Base-by-base conservation (phyloP, 495 filamentous ascomycete species). In the Letharia lupina region DNA sequence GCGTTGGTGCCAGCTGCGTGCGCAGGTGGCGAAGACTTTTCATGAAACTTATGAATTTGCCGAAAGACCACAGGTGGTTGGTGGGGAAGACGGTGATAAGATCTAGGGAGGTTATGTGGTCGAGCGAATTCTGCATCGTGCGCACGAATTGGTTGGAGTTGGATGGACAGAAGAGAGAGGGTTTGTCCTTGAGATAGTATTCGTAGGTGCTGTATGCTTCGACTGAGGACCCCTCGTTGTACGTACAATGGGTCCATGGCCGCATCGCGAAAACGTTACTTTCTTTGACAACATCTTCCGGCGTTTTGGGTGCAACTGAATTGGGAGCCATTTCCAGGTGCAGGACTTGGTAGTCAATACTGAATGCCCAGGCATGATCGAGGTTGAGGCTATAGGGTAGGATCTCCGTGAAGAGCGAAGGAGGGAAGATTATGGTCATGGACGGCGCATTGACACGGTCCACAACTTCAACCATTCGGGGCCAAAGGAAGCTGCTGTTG, bases 161-260 rank as follows among this genome's bases (percentile, higher is more conserved):
- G 6, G 15, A 20, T 18, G n/a, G 9, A 11, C n/a, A 33, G 12
- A 68, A 35, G 3, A 44, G 31, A 2, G 57, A 65, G 16, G 67
- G 67, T 1, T 31, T 28, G 12, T 42, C 18, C 40, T 59, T 63
- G 16, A 57, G 23, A 16, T 47, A 68, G 35, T 68, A 65, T 4
- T 65, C 62, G 10, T 68, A 65, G 33, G 57, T 62, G 47, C 57
- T 65, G 63, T 68, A 68, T 4, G 37, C 62, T 7, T 20, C 48
- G 63, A 68, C 23, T 3, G 63, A 57, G 23, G 63, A 65, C 13
- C 67, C 67, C 40, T 68, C 44, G 28, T 68, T 65, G 57, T 48
- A 68, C 4, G 48, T 65, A 40, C 54, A 59, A 37, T 62, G 58
- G 10, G 45, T 18, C 63, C 67, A 68, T 23, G 63, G 63, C 6